Conservation (phyloP, 192 early-diverging fungal genomes). For the Gonapodya prolifera region DNA sequence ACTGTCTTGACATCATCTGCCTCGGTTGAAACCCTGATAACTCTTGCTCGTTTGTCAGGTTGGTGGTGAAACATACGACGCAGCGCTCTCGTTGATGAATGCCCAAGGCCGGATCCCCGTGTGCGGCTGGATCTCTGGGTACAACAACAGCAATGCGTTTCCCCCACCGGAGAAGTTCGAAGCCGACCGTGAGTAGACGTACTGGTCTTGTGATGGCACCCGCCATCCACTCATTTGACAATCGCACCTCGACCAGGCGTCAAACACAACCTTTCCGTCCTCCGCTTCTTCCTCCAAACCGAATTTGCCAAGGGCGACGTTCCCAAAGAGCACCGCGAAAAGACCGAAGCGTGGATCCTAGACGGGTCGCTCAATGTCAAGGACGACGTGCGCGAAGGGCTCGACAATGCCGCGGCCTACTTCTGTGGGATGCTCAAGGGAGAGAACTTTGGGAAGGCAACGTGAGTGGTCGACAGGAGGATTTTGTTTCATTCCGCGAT, state of each 20-base stretch:
- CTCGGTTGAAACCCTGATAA: neutral
- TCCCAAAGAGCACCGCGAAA: neutral
- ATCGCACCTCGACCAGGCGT: neutral
- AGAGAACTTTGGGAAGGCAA: neutral
- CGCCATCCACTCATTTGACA: neutral
- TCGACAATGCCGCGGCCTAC: neutral
- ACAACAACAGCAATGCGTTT: neutral
- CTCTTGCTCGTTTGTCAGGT: neutral
- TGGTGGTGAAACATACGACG: slow-evolving; percentile 61
- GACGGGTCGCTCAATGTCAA: neutral
- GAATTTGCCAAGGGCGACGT: too few species aligned
- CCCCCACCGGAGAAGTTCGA: neutral
- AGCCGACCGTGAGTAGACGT: neutral
- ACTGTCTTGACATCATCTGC: neutral
- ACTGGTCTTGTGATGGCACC: neutral
- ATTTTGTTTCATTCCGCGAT: too few species aligned
- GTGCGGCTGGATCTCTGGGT: slow-evolving; percentile 10
- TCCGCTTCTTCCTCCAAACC: too few species aligned
- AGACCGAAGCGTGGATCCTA: neutral
- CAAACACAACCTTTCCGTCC: neutral
- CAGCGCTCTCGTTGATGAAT: slow-evolving; percentile 51
- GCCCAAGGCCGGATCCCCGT: slow-evolving; percentile 46
- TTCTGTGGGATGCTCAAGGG: neutral
- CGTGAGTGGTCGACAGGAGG: too few species aligned
- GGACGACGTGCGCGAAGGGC: neutral